Percentiles rank a stretch among this genome's conserved stretches.
Evolutionary conservation across 1,284 basidiomycete genomes (phyloP).

Genomic region (Irpex lacteus): DNA sequence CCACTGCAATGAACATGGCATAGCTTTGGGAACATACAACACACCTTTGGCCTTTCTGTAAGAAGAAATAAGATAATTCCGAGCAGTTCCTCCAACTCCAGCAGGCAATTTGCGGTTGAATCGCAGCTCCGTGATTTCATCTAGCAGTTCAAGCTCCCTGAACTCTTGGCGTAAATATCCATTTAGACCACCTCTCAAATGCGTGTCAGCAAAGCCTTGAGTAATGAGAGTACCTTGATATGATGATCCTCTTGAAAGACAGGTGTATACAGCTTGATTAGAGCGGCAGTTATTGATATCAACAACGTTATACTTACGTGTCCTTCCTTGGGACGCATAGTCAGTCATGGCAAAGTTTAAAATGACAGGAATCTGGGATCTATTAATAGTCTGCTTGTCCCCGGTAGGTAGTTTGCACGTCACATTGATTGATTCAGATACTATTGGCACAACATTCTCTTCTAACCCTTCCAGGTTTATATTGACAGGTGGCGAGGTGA

Average conservation of each 20-base stretch:
- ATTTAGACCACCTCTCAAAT: conserved; percentile 21
- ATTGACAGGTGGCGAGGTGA: conserved; percentile 28
- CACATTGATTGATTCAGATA: conserved; percentile 5
- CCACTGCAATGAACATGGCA: neutral
- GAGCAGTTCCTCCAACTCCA: conserved; percentile 15
- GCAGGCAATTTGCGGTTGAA: conserved; percentile 21
- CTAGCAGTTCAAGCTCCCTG: conserved; percentile 30
- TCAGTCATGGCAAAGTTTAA: conserved; percentile 21
- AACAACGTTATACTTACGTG: conserved; percentile 8
- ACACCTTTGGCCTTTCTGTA: conserved; percentile 2
- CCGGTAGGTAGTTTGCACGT: conserved; percentile 26
- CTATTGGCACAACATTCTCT: conserved; percentile 37
- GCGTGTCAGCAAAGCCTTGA: conserved; percentile 22
- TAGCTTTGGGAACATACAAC: neutral
- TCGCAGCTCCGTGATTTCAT: conserved; percentile 29
- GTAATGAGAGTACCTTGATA: conserved; percentile 31
- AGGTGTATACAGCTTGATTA: conserved; percentile 18
- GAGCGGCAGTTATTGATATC: conserved; percentile 12
- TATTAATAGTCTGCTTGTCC: conserved; percentile 1
- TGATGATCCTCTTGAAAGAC: conserved; percentile 13
- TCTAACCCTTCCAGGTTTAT: conserved; percentile 32
- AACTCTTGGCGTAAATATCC: conserved; percentile 28
- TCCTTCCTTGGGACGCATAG: conserved; percentile 18
- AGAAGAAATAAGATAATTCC: conserved; percentile 17
- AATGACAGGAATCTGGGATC: conserved; percentile 16